These are phyloP conservation scores for Citropsis articulata DNA, from an alignment of 345 rosid species.

Conservation along the genomic window DNA sequence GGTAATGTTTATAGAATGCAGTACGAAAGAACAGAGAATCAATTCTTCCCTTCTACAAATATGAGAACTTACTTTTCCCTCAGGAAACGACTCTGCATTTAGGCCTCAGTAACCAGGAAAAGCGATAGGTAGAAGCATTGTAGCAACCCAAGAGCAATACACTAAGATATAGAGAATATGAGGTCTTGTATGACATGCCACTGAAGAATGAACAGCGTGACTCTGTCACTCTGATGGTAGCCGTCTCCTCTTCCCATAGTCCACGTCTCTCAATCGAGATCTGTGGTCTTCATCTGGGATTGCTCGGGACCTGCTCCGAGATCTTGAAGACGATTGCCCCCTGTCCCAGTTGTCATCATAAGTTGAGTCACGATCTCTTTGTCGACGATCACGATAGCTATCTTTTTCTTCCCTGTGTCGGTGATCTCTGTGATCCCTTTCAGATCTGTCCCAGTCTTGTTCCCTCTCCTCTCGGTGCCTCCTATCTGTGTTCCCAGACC, in stretches of 20 bases:
- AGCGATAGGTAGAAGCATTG: conserved; percentile 1
- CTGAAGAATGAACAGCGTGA: conserved; percentile 9
- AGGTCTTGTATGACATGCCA: conserved; percentile 8
- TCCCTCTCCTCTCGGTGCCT: conserved; percentile 58
- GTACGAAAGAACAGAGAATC: conserved; percentile 22
- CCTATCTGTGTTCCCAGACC: conserved; percentile 66
- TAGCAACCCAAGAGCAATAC: conserved; percentile 24
- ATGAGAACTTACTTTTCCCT: conserved; percentile 52
- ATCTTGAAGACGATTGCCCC: conserved; percentile 66
- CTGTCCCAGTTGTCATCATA: conserved; percentile 64
- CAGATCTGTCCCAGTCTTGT: conserved; percentile 54
- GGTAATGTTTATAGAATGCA: conserved; percentile 28
- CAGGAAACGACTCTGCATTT: conserved; percentile 26
- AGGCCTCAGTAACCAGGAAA: conserved; percentile 17
- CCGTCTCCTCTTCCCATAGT: conserved; percentile 75
- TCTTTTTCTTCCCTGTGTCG: conserved; percentile 62
- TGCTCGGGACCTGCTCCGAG: conserved; percentile 68
- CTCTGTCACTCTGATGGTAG: conserved; percentile 43
- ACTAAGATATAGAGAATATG: neutral
- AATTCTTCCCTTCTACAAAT: conserved; percentile 31
- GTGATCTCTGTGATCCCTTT: conserved; percentile 55
- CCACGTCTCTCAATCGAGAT: conserved; percentile 72
- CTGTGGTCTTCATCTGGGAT: conserved; percentile 62
- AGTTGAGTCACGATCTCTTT: conserved; percentile 61
- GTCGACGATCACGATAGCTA: conserved; percentile 60